Evolutionary conservation across 768 basidiomycete genomes (phyloP), one percentile per base, ranked within the genome.

Genomic region (Mycena pura): DNA sequence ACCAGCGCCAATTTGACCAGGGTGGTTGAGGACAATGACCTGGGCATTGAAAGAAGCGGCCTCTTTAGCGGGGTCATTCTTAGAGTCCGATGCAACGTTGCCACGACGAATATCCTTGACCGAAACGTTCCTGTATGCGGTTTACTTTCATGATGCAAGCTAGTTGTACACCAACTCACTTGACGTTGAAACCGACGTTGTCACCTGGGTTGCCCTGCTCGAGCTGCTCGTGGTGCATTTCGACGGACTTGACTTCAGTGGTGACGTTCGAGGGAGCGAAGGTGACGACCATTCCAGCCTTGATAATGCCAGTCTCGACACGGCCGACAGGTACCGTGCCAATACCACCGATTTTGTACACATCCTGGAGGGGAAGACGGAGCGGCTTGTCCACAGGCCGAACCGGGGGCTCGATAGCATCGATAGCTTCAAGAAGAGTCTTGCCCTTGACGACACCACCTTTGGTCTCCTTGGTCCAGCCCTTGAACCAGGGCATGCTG

Each of bases 301-400:
- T 97, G 88, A 99, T 98, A 80, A 94, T 76, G 90, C 97, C 97
- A 75, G 97, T 99, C 86, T 99, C 97, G 71, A 99, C 97, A 93
- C 97, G 97, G 78, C 97, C 97, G 82, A 99, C 97, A 78, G 97
- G 97, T 74, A 99, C 97, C 72, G 97, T 99, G 70, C 97, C 97
- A 70, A 99, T 99, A 94, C 97, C 97, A 83, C 97, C 97, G 73
- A 99, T 99, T 88, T 99, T 99, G 94, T 99, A 99, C 75, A 99
- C 97, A 88, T 99, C 97, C 89, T 99, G 96, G 78, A 97, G 95
- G 73, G 96, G 95, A 69, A 99, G 96, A 82, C 97, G 96, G 84
- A 99, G 97, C 71, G 97, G 96, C 87, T 98, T 99, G 85, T 99
- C 97, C 76, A 92, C 90, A 66, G 97, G 97, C 79, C 97, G 94